Evolutionary conservation across 2,329 filamentous ascomycete genomes (phyloP).

Genomic region (Alternaria angustiovoidea): DNA sequence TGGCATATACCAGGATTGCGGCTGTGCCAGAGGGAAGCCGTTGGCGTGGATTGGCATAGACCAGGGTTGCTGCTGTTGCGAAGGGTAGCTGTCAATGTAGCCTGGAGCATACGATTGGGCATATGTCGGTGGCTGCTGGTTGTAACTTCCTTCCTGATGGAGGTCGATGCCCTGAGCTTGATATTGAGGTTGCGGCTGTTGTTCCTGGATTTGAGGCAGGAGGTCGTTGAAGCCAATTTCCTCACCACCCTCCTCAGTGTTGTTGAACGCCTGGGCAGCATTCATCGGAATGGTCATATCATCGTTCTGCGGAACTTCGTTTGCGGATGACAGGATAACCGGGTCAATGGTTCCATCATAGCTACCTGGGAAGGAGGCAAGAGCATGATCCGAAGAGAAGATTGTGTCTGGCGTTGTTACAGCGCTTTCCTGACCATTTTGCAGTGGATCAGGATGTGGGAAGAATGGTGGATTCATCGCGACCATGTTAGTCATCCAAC

Average conservation of each 20-base stretch:
- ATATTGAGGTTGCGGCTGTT: neutral
- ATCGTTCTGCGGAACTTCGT: neutral
- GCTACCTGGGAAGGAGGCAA: neutral
- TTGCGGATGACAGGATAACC: neutral
- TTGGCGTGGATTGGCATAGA: neutral
- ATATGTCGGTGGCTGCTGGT: neutral
- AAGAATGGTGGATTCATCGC: neutral
- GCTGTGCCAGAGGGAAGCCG: neutral
- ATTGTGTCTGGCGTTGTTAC: neutral
- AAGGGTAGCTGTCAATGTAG: neutral
- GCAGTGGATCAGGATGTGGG: neutral
- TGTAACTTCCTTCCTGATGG: neutral
- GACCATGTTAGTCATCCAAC: neutral
- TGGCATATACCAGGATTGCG: neutral
- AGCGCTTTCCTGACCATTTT: neutral
- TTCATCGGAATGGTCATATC: neutral
- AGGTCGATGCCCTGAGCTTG: neutral
- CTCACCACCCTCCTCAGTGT: neutral
- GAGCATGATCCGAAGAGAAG: neutral
- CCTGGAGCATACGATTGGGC: neutral
- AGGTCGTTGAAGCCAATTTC: neutral
- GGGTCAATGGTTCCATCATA: neutral
- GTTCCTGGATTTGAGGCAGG: neutral
- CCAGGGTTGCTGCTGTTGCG: neutral
- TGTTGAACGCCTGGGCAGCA: neutral